A percentile compares a stretch with the other conserved stretches of the same genome.
These are phyloP conservation scores for Mercurialis annua DNA, from an alignment of 345 rosid genomes.

Conservation along the genomic window DNA sequence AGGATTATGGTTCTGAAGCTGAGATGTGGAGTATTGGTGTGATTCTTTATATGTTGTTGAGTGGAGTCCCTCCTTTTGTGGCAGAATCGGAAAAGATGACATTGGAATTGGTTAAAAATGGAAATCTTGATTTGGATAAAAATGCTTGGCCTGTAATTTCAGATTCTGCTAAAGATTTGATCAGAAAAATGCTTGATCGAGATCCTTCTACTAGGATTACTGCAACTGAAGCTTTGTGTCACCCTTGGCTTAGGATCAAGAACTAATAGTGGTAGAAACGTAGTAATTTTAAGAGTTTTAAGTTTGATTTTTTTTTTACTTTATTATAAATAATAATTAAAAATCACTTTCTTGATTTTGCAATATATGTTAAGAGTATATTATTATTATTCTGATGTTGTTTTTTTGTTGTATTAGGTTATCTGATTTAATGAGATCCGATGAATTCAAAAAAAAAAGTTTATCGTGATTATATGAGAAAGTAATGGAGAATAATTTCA, in stretches of 20 bases:
- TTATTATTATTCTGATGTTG: too few species aligned
- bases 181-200: slow-evolving; percentile 24
- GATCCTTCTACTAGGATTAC: slow-evolving; percentile 17
- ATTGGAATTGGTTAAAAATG: slow-evolving; percentile 22
- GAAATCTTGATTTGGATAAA: slow-evolving; percentile 22
- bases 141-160: slow-evolving; percentile 26
- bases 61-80: slow-evolving; percentile 31
- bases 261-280: too few species aligned
- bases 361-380: too few species aligned
- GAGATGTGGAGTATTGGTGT: slow-evolving; percentile 31
- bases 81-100: slow-evolving; percentile 18
- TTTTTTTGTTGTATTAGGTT: too few species aligned
- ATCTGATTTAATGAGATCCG: too few species aligned
- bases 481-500: too few species aligned
- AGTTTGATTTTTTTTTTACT: too few species aligned
- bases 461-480: too few species aligned
- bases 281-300: too few species aligned
- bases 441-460: too few species aligned
- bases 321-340: too few species aligned
- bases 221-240: slow-evolving; percentile 24
- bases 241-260: not conserved
- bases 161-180: slow-evolving; percentile 22
- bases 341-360: too few species aligned
- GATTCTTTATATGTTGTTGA: slow-evolving; percentile 20
- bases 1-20: slow-evolving; percentile 22